Evolutionary conservation across 108 stramenopile genomes (phyloP), one percentile per base, ranked within the genome.

Genomic region (Mayamaea pseudoterrestris): DNA sequence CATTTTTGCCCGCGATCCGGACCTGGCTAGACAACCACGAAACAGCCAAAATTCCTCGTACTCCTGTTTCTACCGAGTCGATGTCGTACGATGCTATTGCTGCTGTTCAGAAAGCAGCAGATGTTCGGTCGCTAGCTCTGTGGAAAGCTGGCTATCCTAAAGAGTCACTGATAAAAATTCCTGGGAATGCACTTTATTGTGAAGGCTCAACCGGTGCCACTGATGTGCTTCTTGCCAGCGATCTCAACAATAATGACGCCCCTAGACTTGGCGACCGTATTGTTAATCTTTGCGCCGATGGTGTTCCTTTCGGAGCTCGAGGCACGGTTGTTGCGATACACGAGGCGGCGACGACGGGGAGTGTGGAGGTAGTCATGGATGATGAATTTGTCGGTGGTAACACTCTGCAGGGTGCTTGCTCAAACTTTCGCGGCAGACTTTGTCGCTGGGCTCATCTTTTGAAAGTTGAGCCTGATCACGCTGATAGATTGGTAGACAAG

Each of bases 301-400:
- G 93, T 24, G 89, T 94, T 31, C 96, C 98, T 5, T 96, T 99
- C 60, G 98, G 97, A 32, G 68, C 81, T 22, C 66, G 91, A 55
- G 98, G 98, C 22, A 95, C 95, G 27, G 95, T 99, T 40, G 89
- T 98, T 53, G 90, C 79, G 0, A 77, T 90, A 49, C 97, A 99
- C 60, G 74, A 90, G 50, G 65, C 79, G 26, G 64, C 69, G 29
- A 60, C 64, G 13, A 83, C 80, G 11, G 91, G 83, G 17, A 96
- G 93, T 60, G 98, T 99, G 27, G 98, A 99, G 48, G 92, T 99
- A 31, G 88, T 99, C 21, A 90, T 97, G 71, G 98, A 99, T 65
- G 91, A 95, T 56, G 93, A 96, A 60, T 98, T 99, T 50, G 80
- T 97, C 30, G 98, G 96, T 36, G 96, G 96, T 0, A 77, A 77